Evolutionary conservation across 23 red algal genomes (phyloP).

Genomic region (Gracilaria caudata): DNA sequence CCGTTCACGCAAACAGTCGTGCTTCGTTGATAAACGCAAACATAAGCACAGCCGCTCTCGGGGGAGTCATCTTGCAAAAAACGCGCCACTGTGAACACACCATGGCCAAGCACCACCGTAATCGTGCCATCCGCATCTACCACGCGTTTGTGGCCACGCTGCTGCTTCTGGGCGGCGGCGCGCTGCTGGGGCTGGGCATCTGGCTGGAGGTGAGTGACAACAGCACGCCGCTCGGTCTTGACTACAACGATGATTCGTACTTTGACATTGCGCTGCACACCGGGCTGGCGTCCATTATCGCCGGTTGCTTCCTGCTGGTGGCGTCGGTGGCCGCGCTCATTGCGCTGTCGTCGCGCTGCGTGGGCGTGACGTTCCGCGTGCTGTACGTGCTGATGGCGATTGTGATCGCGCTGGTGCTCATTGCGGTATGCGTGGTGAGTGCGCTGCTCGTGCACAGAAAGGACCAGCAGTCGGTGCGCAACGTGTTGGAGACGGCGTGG

Average conservation of each 20-base stretch:
- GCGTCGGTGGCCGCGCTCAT: slow-evolving; percentile 30
- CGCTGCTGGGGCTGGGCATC: slow-evolving; percentile 51
- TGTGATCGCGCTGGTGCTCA: slow-evolving; percentile 36
- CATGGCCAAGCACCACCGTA: slow-evolving; percentile 40
- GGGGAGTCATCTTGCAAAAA: too few relatives aligned
- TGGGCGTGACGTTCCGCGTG: slow-evolving; percentile 40
- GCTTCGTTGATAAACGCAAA: too few relatives aligned
- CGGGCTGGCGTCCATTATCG: slow-evolving; percentile 35
- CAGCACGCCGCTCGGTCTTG: slow-evolving; percentile 38
- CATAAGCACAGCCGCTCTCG: too few relatives aligned
- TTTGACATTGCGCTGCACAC: slow-evolving; percentile 28
- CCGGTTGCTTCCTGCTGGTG: slow-evolving; percentile 42
- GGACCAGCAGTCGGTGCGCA: background rate
- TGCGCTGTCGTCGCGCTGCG: slow-evolving; percentile 36
- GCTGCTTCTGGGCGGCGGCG: slow-evolving; percentile 59
- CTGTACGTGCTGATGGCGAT: slow-evolving; percentile 45
- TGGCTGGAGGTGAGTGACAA: slow-evolving; percentile 53
- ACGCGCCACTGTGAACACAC: background rate
- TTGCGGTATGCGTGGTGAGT: slow-evolving; percentile 16
- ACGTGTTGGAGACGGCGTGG: slow-evolving; percentile 31
- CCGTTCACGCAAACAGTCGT: too few relatives aligned
- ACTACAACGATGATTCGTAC: slow-evolving; percentile 40
- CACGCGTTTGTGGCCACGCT: slow-evolving; percentile 38
- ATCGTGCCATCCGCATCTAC: slow-evolving; percentile 54
- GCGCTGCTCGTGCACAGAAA: slow-evolving; percentile 17